Conservation (phyloP, 73 alveolate genomes). For the Paramecium sexaurelia region DNA sequence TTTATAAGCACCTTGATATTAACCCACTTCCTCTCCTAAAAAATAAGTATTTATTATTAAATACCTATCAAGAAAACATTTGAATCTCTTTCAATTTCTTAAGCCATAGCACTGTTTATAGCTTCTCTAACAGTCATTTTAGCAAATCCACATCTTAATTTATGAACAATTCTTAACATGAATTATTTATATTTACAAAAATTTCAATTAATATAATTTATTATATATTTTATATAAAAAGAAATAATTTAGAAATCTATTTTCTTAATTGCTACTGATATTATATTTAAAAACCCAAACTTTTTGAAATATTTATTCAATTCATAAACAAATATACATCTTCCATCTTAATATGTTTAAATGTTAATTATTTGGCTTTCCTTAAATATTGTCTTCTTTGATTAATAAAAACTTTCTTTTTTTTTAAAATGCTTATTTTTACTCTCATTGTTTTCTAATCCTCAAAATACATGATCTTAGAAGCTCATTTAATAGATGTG, state of each 20-base stretch:
- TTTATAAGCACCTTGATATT: conserved; percentile 92
- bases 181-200: background rate
- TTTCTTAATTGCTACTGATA: background rate
- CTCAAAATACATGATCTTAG: background rate
- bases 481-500: background rate
- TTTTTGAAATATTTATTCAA: background rate
- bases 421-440: background rate
- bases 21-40: conserved; percentile 93
- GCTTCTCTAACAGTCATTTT: conserved; percentile 85
- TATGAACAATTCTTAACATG: background rate
- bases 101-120: conserved; percentile 88
- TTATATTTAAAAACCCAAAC: background rate
- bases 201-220: background rate
- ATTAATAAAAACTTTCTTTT: background rate
- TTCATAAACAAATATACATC: background rate
- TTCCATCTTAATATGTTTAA: background rate
- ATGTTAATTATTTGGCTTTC: background rate
- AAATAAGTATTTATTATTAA: background rate
- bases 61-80: conserved; percentile 80
- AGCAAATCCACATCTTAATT: conserved; percentile 2
- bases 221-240: background rate
- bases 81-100: conserved; percentile 88
- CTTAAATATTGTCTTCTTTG: background rate
- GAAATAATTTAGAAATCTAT: background rate
- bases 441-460: background rate